phyloP scores from a whole-genome alignment of 2,329 filamentous ascomycete genomes.

The Trichoderma asperellum region DNA sequence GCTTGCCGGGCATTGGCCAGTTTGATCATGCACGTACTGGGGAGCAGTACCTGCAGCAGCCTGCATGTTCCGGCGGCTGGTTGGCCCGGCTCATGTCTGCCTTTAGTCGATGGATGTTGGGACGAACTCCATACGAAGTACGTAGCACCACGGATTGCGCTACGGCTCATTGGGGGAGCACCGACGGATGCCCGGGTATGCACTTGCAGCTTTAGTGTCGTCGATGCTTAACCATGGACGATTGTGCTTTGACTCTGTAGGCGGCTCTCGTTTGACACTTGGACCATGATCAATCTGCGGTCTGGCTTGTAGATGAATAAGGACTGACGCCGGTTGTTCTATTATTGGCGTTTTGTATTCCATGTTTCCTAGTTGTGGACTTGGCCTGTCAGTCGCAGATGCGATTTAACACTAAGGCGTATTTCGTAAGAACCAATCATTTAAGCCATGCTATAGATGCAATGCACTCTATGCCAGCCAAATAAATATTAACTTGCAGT shows the following conservation, averaged over 20 bases:
- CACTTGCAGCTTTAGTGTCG: background rate
- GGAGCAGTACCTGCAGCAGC: constrained; percentile 25
- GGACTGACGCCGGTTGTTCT: background rate
- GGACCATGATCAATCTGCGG: background rate
- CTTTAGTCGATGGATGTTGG: background rate
- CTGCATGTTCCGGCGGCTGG: constrained; percentile 20
- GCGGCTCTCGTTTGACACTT: background rate
- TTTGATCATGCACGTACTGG: constrained; percentile 25
- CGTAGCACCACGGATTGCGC: background rate
- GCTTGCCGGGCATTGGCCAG: constrained; percentile 13
- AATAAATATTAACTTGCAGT: background rate
- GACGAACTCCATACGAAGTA: background rate
- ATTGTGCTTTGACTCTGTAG: background rate
- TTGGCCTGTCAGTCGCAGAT: background rate
- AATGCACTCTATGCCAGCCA: background rate
- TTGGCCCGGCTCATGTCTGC: constrained; percentile 9
- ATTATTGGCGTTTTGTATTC: background rate
- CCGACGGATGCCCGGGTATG: background rate
- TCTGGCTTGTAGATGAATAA: background rate
- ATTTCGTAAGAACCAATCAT: background rate
- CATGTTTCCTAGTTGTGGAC: background rate
- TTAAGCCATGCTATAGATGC: background rate
- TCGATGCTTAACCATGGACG: background rate
- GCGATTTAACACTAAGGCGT: background rate
- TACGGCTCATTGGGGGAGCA: constrained; percentile 5